phyloP scores from a whole-genome alignment of 2,329 filamentous ascomycete species.

The Plectosphaerella sp. region DNA sequence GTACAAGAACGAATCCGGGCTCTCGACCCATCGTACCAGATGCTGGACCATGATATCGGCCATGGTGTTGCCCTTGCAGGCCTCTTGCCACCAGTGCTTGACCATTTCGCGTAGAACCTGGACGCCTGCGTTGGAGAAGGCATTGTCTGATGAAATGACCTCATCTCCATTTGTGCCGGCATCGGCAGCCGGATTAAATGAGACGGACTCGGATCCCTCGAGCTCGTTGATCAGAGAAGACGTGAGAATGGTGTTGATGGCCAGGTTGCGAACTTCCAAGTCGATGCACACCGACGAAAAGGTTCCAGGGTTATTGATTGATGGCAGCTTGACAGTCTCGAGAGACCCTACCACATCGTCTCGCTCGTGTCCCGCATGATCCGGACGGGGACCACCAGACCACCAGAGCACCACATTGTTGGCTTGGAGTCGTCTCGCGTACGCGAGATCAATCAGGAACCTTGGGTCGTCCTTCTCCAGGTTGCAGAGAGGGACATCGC shows the following conservation, averaged over 20 bases:
- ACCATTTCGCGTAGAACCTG: conserved; percentile 96
- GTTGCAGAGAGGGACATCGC: conserved; percentile 92
- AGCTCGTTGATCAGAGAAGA: conserved; percentile 96
- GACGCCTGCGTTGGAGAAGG: conserved; percentile 89
- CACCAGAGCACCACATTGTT: conserved; percentile 97
- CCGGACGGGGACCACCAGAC: conserved; percentile 80
- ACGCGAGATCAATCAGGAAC: conserved; percentile 93
- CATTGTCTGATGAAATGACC: conserved; percentile 40
- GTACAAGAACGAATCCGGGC: conserved; percentile 88
- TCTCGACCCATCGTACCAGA: conserved; percentile 95
- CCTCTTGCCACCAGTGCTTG: conserved; percentile 96
- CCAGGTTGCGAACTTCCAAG: conserved; percentile 85
- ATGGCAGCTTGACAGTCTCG: conserved; percentile 86
- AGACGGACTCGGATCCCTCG: conserved; percentile 81
- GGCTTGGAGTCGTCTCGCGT: conserved; percentile 81
- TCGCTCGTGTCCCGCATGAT: conserved; percentile 92
- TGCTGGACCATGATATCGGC: conserved; percentile 97
- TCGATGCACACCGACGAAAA: conserved; percentile 97
- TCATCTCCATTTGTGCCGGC: conserved; percentile 60
- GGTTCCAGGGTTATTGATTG: conserved; percentile 86
- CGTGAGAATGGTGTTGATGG: conserved; percentile 96
- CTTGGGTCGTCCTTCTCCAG: conserved; percentile 90
- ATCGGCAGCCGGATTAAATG: conserved; percentile 74
- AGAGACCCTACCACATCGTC: conserved; percentile 82
- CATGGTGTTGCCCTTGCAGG: conserved; percentile 85